A percentile compares a stretch with the other conserved stretches of the same genome.
These are phyloP conservation scores for Boletus sensibilis DNA, from an alignment of 768 basidiomycete genomes.

Conservation along the genomic window DNA sequence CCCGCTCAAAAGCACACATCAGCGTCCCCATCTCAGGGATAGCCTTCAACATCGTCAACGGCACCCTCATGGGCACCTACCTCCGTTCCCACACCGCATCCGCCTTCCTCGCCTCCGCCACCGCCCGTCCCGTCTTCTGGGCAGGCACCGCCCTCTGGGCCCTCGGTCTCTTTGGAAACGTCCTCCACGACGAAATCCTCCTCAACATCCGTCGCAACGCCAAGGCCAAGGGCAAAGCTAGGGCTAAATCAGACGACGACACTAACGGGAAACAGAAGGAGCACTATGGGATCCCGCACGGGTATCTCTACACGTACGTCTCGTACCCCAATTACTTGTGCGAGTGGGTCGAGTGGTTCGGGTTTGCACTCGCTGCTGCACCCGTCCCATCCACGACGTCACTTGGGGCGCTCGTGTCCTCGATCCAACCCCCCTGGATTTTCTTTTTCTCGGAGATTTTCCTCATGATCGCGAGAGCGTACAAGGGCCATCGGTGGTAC, in stretches of 20 bases:
- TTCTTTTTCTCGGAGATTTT: conserved; percentile 74
- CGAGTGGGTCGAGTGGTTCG: conserved; percentile 95
- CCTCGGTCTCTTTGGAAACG: conserved; percentile 72
- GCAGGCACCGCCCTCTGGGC: conserved; percentile 65
- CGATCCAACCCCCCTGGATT: conserved; percentile 69
- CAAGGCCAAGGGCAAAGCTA: conserved; percentile 34
- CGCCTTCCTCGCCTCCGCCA: conserved; percentile 38
- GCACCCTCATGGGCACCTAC: conserved; percentile 65
- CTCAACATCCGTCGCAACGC: conserved; percentile 75
- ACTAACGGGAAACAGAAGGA: conserved; percentile 34
- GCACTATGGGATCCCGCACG: conserved; percentile 80
- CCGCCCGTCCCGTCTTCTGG: conserved; percentile 51
- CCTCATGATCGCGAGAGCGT: conserved; percentile 79
- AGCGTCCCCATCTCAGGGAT: conserved; percentile 54
- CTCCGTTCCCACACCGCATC: conserved; percentile 57
- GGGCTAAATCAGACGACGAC: conserved; percentile 28
- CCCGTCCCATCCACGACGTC: conserved; percentile 41
- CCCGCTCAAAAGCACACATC: conserved; percentile 73
- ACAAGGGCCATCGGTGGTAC: conserved; percentile 88
- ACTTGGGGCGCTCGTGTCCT: conserved; percentile 41
- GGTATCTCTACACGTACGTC: conserved; percentile 70
- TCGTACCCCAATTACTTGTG: conserved; percentile 94
- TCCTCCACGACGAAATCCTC: conserved; percentile 89
- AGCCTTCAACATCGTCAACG: conserved; percentile 73
- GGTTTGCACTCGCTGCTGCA: conserved; percentile 76